Conservation (phyloP, 2,329 filamentous ascomycete genomes). For the Daldinia sp. region DNA sequence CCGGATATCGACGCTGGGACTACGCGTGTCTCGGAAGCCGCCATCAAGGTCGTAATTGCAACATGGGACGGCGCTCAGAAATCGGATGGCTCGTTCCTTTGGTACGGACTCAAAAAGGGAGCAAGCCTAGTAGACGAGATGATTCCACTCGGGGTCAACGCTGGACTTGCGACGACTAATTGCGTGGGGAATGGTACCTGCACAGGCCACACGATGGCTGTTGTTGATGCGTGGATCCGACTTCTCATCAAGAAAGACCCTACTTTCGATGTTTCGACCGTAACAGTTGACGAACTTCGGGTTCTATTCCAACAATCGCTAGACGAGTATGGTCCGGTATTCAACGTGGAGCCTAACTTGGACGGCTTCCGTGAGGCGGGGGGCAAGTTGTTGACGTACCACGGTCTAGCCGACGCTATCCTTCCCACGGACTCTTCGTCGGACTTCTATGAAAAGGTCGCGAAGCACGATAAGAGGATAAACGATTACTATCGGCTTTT, state of each 20-base stretch:
- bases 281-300: constrained; percentile 17
- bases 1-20: constrained; percentile 12
- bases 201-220: background rate
- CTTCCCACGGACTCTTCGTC: constrained; percentile 15
- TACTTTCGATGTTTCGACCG: constrained; percentile 20
- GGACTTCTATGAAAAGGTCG: constrained; percentile 16
- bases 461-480: constrained; percentile 5
- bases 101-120: constrained; percentile 23
- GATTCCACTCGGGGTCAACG: background rate
- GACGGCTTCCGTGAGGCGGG: constrained; percentile 26
- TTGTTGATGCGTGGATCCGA: constrained; percentile 9
- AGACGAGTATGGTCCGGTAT: constrained; percentile 17
- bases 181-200: constrained; percentile 20
- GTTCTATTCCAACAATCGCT: constrained; percentile 7
- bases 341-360: constrained; percentile 24
- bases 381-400: constrained; percentile 49
- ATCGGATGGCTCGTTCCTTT: constrained; percentile 12
- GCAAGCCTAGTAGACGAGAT: constrained; percentile 4
- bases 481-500: constrained; percentile 31
- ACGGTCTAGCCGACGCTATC: constrained; percentile 47
- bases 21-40: constrained; percentile 13
- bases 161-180: constrained; percentile 18
- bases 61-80: constrained; percentile 17
- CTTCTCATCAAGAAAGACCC: constrained; percentile 22
- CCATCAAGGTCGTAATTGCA: constrained; percentile 12